These are phyloP conservation scores for Rhizoclosmatium globosum DNA, from an alignment of 192 early-diverging fungal genomes.

Conservation along the genomic window DNA sequence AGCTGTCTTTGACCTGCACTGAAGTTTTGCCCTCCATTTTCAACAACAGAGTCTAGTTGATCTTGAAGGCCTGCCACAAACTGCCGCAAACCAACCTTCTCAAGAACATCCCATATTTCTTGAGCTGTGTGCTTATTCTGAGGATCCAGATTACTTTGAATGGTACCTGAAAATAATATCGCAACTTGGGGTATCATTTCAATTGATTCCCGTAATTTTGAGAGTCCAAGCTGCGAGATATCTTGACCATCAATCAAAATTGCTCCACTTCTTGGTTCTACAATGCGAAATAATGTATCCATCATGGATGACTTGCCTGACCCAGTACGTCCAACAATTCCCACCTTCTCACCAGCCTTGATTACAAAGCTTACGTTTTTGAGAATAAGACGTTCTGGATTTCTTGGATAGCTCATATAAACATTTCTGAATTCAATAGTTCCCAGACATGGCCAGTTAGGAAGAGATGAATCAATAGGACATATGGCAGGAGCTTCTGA, in stretches of 20 bases:
- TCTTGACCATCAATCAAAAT: slow-evolving; percentile 74
- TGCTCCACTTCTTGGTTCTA: slow-evolving; percentile 59
- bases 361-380: slow-evolving; percentile 52
- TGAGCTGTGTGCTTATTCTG: slow-evolving; percentile 49
- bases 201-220: slow-evolving; percentile 33
- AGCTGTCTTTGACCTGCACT: slow-evolving; percentile 74
- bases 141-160: slow-evolving; percentile 75
- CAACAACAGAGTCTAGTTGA: slow-evolving; percentile 56
- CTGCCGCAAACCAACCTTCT: slow-evolving; percentile 58
- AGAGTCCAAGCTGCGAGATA: slow-evolving; percentile 49
- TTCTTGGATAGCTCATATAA: slow-evolving; percentile 60
- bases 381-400: slow-evolving; percentile 40
- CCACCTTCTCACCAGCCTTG: slow-evolving; percentile 53
- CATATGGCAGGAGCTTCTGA: slow-evolving; percentile 25
- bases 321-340: slow-evolving; percentile 51
- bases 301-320: slow-evolving; percentile 56
- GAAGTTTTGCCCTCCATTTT: slow-evolving; percentile 76
- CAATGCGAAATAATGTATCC: slow-evolving; percentile 46
- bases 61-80: slow-evolving; percentile 24
- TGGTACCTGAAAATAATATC: slow-evolving; percentile 61
- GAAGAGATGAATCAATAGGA: slow-evolving; percentile 42
- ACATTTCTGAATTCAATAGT: slow-evolving; percentile 69
- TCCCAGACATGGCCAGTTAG: slow-evolving; percentile 55
- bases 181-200: slow-evolving; percentile 92
- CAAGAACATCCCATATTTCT: not conserved